phyloP scores from a whole-genome alignment of 495 filamentous ascomycete genomes.

The Podospora tetraspora region DNA sequence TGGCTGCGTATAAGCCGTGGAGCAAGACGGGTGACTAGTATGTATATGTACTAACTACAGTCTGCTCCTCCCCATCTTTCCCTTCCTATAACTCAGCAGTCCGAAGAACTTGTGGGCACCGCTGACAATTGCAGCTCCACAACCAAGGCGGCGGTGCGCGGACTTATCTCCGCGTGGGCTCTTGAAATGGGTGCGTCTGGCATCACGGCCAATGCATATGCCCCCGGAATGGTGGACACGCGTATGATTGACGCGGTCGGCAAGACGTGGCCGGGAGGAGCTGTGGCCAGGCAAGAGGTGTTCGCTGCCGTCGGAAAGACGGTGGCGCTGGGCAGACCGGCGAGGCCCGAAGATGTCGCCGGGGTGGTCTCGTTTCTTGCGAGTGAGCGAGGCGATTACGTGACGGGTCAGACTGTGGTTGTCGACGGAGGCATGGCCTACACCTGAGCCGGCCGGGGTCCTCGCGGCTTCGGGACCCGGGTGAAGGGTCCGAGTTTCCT shows the following conservation, averaged over 20 bases:
- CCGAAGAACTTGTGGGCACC: not conserved
- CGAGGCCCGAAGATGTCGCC: slow-evolving; percentile 54
- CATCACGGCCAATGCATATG: slow-evolving; percentile 60
- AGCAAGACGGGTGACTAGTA: slow-evolving; percentile 47
- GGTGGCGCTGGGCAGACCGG: slow-evolving; percentile 47
- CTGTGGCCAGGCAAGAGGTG: slow-evolving; percentile 48
- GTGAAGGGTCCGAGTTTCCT: not conserved
- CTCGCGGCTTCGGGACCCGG: not conserved
- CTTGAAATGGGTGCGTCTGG: slow-evolving; percentile 52
- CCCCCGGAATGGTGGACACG: slow-evolving; percentile 58
- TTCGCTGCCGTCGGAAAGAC: slow-evolving; percentile 41
- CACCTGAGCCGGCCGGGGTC: slow-evolving; percentile 19
- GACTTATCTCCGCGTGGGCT: slow-evolving; percentile 52
- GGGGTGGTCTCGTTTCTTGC: slow-evolving; percentile 54
- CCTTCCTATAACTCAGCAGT: too few species aligned
- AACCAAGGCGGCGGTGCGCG: slow-evolving; percentile 56
- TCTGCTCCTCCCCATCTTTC: too few species aligned
- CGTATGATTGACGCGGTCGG: slow-evolving; percentile 58
- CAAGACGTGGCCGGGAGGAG: slow-evolving; percentile 42
- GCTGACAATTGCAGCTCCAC: slow-evolving; percentile 17
- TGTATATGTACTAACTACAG: not conserved
- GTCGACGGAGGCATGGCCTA: slow-evolving; percentile 59
- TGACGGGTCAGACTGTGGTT: slow-evolving; percentile 58
- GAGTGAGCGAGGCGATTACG: slow-evolving; percentile 49
- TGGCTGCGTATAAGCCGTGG: slow-evolving; percentile 54